Base-by-base conservation (phyloP, 2,329 filamentous ascomycete species). In the Cadophora gregata region DNA sequence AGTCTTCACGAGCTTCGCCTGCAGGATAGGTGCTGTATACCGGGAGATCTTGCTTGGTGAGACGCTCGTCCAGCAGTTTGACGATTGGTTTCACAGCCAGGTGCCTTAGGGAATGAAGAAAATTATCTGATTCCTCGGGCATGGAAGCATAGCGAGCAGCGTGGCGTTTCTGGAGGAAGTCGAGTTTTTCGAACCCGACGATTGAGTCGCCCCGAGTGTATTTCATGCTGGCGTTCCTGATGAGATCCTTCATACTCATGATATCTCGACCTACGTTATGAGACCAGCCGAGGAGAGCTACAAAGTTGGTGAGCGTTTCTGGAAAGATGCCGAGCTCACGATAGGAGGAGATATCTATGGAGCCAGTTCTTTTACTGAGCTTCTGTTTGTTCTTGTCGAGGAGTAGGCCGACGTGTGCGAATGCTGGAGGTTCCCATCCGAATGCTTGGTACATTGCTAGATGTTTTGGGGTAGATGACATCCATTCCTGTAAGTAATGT, bases 201-300 rank as follows among this genome's bases (percentile, higher is more conserved):
- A 91, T 90, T 7, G 94, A 93, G 77, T 97, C 94, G 10, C 95
- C 95, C 73, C 91, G 92, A 3, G 93, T 98, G 79, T 97, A 96
- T 75, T 93, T 93, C 71, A 97, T 84, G 55, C 89, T 88, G 76
- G 97, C 91, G 66, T 88, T 88, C 21, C 89, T 77, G 53, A 93
- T 84, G 62, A 99, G 85, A 10, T 93, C 86, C 0, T 88, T 77
- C 65, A 97, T 80, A 27, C 84, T 85, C 80, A 95, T 88, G 24
- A 93, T 81, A 74, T 96, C 91, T n/a, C 84, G 85, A 59, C 85
- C 86, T 67, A 84, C 78, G 29, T 82, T 81, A 74, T 93, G 90
- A 31, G 88, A 91, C 93, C 93, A 97, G 27, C 93, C 93, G 1
- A 97, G 82, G 19, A 98, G 83, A 0, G 92, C 90, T 8, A 94